A percentile compares a stretch with the other conserved stretches of the same genome.
Evolutionary conservation across 768 basidiomycete species (phyloP).

Genomic region (Tremella mesenterica): DNA sequence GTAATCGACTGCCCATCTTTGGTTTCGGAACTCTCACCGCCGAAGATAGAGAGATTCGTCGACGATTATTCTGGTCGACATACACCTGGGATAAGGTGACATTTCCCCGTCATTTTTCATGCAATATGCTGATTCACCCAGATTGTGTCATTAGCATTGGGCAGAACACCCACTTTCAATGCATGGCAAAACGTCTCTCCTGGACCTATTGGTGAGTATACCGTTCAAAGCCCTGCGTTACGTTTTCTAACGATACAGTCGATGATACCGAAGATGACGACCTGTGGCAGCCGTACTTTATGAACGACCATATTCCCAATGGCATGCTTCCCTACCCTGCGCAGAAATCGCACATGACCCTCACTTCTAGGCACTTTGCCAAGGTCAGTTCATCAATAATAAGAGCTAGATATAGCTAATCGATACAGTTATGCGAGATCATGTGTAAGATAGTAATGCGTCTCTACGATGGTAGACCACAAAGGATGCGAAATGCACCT

Average conservation of each 20-base stretch:
- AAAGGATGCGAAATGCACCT: not conserved
- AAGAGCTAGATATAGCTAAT: no score
- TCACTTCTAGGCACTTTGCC: constrained; percentile 13
- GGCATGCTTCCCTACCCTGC: constrained; percentile 11
- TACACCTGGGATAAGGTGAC: constrained; percentile 23
- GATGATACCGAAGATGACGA: constrained; percentile 22
- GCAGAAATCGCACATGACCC: constrained; percentile 13
- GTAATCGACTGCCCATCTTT: constrained; percentile 16
- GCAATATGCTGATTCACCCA: not conserved
- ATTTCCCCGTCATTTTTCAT: not conserved
- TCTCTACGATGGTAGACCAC: constrained; percentile 15
- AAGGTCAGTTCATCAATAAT: constrained; percentile 7
- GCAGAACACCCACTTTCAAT: constrained; percentile 18
- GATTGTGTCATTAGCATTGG: constrained; percentile 17
- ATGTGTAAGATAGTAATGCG: constrained; percentile 21
- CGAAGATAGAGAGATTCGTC: constrained; percentile 18
- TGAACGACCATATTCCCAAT: constrained; percentile 4
- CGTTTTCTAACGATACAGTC: constrained; percentile 1
- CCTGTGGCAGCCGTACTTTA: constrained; percentile 16
- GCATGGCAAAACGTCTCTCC: constrained; percentile 20
- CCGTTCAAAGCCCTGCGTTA: not conserved
- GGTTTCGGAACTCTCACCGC: constrained; percentile 18
- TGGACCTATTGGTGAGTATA: constrained; percentile 10
- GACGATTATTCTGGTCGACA: constrained; percentile 20
- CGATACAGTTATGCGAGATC: constrained; percentile 15